Base-by-base conservation (phyloP, 2,329 filamentous ascomycete genomes). In the Xylaria sp. region DNA sequence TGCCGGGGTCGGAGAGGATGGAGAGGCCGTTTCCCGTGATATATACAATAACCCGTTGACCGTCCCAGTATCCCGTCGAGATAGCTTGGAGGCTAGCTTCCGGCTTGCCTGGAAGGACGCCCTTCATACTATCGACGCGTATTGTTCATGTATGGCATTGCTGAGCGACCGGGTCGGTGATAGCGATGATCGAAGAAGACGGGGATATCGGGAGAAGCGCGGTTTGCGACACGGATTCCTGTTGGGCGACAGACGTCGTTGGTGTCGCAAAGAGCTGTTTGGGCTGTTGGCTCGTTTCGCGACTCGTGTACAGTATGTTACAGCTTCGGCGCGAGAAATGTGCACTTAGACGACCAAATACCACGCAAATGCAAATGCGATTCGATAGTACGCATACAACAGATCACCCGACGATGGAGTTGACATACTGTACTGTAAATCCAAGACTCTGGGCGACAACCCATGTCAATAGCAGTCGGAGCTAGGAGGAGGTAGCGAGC, bases 1-100 rank as follows among this genome's bases (percentile, higher is more conserved):
- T 85, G 64, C 89, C 83, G 54, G 91, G 85, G 52, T 87, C 90
- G 72, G 87, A 85, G 68, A 98, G 87, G 70, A 99, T 89, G 54
- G 95, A 87, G 67, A 98, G 86, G 64, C 92, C 92, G 77, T 90
- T 91, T 71, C 94, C 94, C 62, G 91, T 95, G 67, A 97, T 90
- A 78, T 98, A 99, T 53, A 87, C 87, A 56, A 72, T 51, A 47
- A 70, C 66, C 62, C 70, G 68, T 54, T 62, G 68, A 72, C 71
- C 72, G 68, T 78, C 74, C 80, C 80, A 82, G 69, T 74, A 78
- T 64, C 79, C 80, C 53, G 78, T 81, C 21, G 79, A 76, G 62
- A 82, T 71, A 68, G 78, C 80, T 75, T 81, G 80, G 68, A 80
- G 78, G 68, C 76, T 74, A 67, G 79, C 74, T 74, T 80, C 79